Base-by-base conservation (phyloP, 2,329 filamentous ascomycete species). In the Diaporthe batatas region DNA sequence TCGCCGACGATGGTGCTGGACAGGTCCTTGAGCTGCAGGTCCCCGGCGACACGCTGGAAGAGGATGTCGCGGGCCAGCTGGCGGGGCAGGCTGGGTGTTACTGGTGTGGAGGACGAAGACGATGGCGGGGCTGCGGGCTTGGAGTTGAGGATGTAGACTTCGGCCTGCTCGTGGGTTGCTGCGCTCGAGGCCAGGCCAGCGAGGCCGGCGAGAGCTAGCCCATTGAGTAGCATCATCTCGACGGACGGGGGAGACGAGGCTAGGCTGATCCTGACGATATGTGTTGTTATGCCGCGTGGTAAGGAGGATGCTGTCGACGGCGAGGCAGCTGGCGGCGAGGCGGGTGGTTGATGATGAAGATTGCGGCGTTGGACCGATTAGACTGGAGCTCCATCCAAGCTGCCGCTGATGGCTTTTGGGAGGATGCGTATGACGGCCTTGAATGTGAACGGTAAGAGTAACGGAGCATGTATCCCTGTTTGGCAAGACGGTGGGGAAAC, bases 51-150 rank as follows among this genome's bases (percentile, higher is more conserved):
- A 68, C 90, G 87, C 79, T 90, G 89, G 16, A 90, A 85, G 62
- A 92, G 80, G 77, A 92, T 85, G 73, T 91, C 84, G 78, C 88
- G 85, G 72, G 87, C 88, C 79, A 90, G 82, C 79, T 87, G 85
- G 76, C 86, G 85, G 29, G 68, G 68, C n/a, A 70, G 55, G 44
- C 36, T 49, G 64, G 87, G 84, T 76, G 90, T 80, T 58, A 83
- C 83, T 68, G 86, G 81, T 59, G 83, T 77, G 64, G 81, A 75
- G 64, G 81, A 75, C 74, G 79, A 72, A 55, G 79, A 73, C 64
- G 79, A 73, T 75, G 77, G n/a, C n/a, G n/a, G 78, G 76, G 75
- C 76, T 73, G 77, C 71, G 79, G 77, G 78, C 80, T 79, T 81
- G 53, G 80, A 76, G 65, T 77, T 83, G 65, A 90, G 82, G 72